A percentile compares a stretch with the other conserved stretches of the same genome.
phyloP scores from a whole-genome alignment of 805 yeast genomes.

The Isabelozyma pseudorhagii region DNA sequence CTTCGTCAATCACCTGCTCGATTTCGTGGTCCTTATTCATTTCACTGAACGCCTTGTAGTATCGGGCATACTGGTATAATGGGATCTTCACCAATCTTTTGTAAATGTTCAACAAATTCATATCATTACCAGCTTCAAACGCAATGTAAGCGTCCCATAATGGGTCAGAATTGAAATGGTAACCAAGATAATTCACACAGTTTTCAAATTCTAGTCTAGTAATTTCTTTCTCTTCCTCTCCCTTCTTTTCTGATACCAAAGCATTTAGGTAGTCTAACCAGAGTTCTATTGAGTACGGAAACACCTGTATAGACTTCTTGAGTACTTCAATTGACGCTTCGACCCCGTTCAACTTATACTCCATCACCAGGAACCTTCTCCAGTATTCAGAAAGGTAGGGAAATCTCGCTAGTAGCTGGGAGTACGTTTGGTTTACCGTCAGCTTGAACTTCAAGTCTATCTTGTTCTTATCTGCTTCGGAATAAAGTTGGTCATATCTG shows the following conservation, averaged over 20 bases:
- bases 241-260: slow-evolving; percentile 28
- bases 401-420: slow-evolving; percentile 44
- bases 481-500: slow-evolving; percentile 11
- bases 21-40: slow-evolving; percentile 31
- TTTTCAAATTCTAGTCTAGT: slow-evolving; percentile 44
- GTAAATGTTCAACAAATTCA: slow-evolving; percentile 39
- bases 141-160: slow-evolving; percentile 80
- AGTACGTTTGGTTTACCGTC: slow-evolving; percentile 12
- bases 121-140: slow-evolving; percentile 46
- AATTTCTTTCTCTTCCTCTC: slow-evolving; percentile 25
- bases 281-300: slow-evolving; percentile 59
- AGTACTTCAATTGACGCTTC: slow-evolving; percentile 47
- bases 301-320: slow-evolving; percentile 42
- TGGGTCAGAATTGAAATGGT: slow-evolving; percentile 71
- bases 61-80: slow-evolving; percentile 81
- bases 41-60: slow-evolving; percentile 51
- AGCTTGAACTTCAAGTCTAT: slow-evolving; percentile 13
- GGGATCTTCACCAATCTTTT: slow-evolving; percentile 56
- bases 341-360: slow-evolving; percentile 54
- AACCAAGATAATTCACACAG: slow-evolving; percentile 56
- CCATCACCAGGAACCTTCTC: slow-evolving; percentile 57
- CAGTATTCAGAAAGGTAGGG: slow-evolving; percentile 63
- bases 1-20: slow-evolving; percentile 18
- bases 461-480: slow-evolving; percentile 1
- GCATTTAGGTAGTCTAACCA: slow-evolving; percentile 68